A percentile compares a stretch with the other conserved stretches of the same genome.
phyloP scores from a whole-genome alignment of 2,329 filamentous ascomycete genomes.

The Leptographium procerum region DNA sequence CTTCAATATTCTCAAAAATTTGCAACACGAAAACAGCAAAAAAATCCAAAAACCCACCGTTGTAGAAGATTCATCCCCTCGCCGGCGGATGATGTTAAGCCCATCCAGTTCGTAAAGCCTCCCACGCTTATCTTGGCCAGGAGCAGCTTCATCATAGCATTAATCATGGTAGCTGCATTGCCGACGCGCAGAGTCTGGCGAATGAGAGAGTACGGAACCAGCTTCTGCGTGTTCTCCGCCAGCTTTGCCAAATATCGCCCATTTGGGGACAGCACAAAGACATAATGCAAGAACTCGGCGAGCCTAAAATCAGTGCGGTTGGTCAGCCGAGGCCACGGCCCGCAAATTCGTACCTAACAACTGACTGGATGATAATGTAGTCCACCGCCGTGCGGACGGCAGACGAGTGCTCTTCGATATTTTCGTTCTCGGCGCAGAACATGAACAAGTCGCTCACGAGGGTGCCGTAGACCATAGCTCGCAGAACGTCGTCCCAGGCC shows the following conservation, averaged over 20 bases:
- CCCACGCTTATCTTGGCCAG: constrained; percentile 69
- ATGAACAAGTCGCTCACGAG: constrained; percentile 54
- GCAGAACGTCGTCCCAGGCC: constrained; percentile 57
- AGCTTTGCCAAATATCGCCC: constrained; percentile 64
- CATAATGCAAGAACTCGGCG: constrained; percentile 62
- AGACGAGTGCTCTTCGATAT: constrained; percentile 52
- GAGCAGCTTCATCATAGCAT: constrained; percentile 58
- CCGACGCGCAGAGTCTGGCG: constrained; percentile 64
- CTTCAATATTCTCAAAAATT: no score
- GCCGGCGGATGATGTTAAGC: constrained; percentile 56
- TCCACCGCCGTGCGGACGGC: constrained; percentile 54
- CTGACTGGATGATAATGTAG: constrained; percentile 55
- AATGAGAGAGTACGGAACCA: constrained; percentile 61
- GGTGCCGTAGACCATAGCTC: constrained; percentile 56
- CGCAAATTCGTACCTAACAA: not conserved
- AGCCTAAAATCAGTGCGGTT: constrained; percentile 32
- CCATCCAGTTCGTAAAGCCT: constrained; percentile 68
- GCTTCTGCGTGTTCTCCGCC: constrained; percentile 55
- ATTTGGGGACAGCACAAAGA: constrained; percentile 62
- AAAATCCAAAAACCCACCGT: constrained; percentile 20
- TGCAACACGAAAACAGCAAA: constrained; percentile 7
- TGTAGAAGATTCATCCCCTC: constrained; percentile 76
- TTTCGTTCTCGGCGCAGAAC: constrained; percentile 46
- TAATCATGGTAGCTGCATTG: constrained; percentile 75
- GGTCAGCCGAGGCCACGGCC: not conserved